phyloP scores from a whole-genome alignment of 192 early-diverging fungal genomes.

The Backusella westeae region DNA sequence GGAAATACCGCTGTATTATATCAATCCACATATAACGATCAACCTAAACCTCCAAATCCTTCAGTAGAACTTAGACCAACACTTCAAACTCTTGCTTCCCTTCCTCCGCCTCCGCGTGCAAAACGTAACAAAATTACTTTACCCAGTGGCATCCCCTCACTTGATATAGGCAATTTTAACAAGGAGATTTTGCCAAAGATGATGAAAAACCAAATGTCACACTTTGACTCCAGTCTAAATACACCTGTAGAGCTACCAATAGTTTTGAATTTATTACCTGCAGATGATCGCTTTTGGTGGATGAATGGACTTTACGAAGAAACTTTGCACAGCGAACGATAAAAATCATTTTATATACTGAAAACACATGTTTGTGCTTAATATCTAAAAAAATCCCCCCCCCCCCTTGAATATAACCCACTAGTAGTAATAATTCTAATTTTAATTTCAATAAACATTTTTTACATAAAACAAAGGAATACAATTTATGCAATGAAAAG shows the following conservation, averaged over 20 bases:
- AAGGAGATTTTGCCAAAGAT: constrained; percentile 6
- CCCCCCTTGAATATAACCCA: neutral
- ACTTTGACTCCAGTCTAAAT: neutral
- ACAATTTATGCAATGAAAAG: neutral
- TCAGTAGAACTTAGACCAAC: neutral
- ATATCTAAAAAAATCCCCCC: neutral
- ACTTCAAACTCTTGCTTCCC: neutral
- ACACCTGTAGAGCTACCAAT: neutral
- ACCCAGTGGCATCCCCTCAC: neutral
- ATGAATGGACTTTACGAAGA: constrained; percentile 10
- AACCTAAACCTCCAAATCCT: neutral
- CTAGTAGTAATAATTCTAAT: neutral
- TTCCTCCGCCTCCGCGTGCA: constrained; percentile 24
- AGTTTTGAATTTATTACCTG: constrained; percentile 12
- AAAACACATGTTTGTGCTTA: neutral
- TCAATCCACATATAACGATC: neutral
- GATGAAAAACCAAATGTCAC: neutral
- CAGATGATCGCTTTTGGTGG: constrained; percentile 17
- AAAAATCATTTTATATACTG: neutral
- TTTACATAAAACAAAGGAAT: neutral
- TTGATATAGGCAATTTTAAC: neutral
- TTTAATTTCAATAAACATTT: neutral
- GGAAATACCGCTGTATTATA: neutral
- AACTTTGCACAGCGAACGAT: neutral
- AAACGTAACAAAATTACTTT: constrained; percentile 7